Conservation (phyloP, 495 filamentous ascomycete genomes). For the Penicillium steckii region DNA sequence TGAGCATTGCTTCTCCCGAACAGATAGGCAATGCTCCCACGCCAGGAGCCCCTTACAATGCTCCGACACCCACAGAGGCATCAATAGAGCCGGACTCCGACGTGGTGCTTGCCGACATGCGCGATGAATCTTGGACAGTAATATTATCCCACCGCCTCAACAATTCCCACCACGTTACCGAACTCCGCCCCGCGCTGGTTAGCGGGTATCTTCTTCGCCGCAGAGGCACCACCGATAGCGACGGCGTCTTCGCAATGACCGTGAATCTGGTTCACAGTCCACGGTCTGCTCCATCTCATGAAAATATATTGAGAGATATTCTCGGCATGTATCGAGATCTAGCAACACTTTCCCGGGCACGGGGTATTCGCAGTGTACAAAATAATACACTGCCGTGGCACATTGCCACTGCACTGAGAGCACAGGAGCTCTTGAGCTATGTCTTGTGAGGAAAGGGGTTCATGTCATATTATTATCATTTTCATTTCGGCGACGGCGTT, state of each 20-base stretch:
- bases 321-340: slow-evolving; percentile 75
- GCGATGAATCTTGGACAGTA: slow-evolving; percentile 80
- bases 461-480: slow-evolving; percentile 4
- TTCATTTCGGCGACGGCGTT: slow-evolving; percentile 8
- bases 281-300: slow-evolving; percentile 45
- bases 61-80: slow-evolving; percentile 57
- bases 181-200: slow-evolving; percentile 62
- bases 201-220: slow-evolving; percentile 80
- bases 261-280: slow-evolving; percentile 64
- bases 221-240: slow-evolving; percentile 57
- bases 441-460: slow-evolving; percentile 31
- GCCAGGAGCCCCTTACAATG: slow-evolving; percentile 34
- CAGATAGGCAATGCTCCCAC: slow-evolving; percentile 38
- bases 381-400: slow-evolving; percentile 78
- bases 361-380: slow-evolving; percentile 62
- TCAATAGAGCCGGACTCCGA: slow-evolving; percentile 64
- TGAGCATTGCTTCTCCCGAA: slow-evolving; percentile 44
- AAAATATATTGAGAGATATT: slow-evolving; percentile 66
- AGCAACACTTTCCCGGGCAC: slow-evolving; percentile 66
- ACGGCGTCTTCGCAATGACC: slow-evolving; percentile 61
- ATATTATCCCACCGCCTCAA: slow-evolving; percentile 70
- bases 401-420: slow-evolving; percentile 75
- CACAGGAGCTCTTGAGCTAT: slow-evolving; percentile 46
- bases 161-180: slow-evolving; percentile 60
- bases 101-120: slow-evolving; percentile 69